These are phyloP conservation scores for Pseudogymnoascus sp. DNA, from an alignment of 2,329 filamentous ascomycete genomes.

Conservation along the genomic window DNA sequence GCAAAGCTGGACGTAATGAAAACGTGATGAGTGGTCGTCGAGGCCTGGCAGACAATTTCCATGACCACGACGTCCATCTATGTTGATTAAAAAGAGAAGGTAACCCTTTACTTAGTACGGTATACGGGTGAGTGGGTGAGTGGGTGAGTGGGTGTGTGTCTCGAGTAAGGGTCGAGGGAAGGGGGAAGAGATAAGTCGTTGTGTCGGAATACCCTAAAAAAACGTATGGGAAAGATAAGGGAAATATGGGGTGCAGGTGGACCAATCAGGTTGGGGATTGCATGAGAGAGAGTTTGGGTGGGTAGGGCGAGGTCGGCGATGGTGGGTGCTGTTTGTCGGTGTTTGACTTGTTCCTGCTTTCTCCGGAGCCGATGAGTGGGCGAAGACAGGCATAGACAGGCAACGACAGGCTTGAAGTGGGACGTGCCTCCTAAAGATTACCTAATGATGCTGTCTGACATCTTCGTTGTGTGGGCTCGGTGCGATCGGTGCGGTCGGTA, in stretches of 20 bases:
- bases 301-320: background rate
- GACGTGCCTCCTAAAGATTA: background rate
- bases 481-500: background rate
- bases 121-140: background rate
- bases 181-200: background rate
- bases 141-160: no score
- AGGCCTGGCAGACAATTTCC: background rate
- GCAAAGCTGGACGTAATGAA: slow-evolving; percentile 2
- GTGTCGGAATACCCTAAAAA: background rate
- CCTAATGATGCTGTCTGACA: slow-evolving; percentile 5
- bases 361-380: background rate
- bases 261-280: background rate
- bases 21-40: slow-evolving; percentile 3
- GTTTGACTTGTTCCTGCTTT: background rate
- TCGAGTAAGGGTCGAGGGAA: no score
- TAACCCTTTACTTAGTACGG: background rate
- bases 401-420: background rate
- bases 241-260: background rate
- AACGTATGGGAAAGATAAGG: slow-evolving; percentile 1
- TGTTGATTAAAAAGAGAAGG: slow-evolving; percentile 7
- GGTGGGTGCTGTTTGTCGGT: background rate
- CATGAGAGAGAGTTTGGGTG: background rate
- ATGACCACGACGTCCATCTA: slow-evolving; percentile 1
- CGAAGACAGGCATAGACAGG: no score
- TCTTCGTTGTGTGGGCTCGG: background rate